These are phyloP conservation scores for Thoreauomyces humboldtii DNA, from an alignment of 192 early-diverging fungal species.

Conservation along the genomic window DNA sequence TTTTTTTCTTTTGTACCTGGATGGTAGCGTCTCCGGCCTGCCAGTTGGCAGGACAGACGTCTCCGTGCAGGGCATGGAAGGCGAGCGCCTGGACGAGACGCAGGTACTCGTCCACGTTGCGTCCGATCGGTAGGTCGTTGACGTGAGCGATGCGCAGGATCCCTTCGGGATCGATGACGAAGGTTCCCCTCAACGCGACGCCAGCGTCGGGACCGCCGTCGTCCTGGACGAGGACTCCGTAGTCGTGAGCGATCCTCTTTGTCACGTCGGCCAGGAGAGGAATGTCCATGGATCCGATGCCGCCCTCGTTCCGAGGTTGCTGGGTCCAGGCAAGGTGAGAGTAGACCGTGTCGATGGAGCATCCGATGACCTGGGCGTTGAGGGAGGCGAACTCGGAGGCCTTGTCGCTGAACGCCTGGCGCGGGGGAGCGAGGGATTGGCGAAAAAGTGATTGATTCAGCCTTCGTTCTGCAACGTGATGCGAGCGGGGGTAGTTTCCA, in stretches of 20 bases:
- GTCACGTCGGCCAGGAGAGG: conserved; percentile 85
- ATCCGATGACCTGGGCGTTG: conserved; percentile 59
- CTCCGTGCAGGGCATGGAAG: conserved; percentile 73
- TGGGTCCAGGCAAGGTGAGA: conserved; percentile 88
- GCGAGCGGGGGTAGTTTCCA: too few species aligned
- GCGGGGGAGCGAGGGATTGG: too few species aligned
- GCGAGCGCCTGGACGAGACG: conserved; percentile 88
- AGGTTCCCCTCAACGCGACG: conserved; percentile 66
- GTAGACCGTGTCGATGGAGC: conserved; percentile 51
- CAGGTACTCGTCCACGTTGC: conserved; percentile 79
- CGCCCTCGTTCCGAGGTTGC: conserved; percentile 80
- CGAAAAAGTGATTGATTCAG: too few species aligned
- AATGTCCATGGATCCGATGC: conserved; percentile 86
- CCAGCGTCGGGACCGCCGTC: conserved; percentile 63
- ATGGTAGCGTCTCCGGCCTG: conserved; percentile 49
- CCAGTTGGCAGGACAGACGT: conserved; percentile 51
- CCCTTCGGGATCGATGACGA: conserved; percentile 89
- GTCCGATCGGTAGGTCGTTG: conserved; percentile 87
- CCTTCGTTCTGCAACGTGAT: too few species aligned
- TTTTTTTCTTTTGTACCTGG: too few species aligned
- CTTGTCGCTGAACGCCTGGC: conserved; percentile 82
- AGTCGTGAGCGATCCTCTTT: conserved; percentile 86
- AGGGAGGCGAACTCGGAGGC: conserved; percentile 75
- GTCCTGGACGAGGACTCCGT: conserved; percentile 81
- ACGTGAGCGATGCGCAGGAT: conserved; percentile 84